Percentiles rank a stretch among this genome's conserved stretches.
Evolutionary conservation across 305 asterid genomes (phyloP).

Genomic region (Withania somnifera): DNA sequence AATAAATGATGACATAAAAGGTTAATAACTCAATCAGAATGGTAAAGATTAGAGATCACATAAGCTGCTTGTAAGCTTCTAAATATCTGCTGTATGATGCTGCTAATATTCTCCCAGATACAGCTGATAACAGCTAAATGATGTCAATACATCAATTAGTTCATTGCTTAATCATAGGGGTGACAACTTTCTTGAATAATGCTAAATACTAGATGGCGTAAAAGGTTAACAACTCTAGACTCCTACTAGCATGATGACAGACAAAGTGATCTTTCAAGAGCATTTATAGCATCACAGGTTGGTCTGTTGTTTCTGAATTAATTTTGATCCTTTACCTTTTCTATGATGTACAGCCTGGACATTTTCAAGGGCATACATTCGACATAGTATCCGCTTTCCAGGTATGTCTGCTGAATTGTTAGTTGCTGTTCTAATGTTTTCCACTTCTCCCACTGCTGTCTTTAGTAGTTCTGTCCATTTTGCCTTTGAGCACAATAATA

Average conservation of each 20-base stretch:
- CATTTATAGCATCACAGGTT: not conserved
- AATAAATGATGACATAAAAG: no score
- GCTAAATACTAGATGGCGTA: not conserved
- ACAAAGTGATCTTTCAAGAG: not conserved
- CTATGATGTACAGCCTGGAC: constrained; percentile 77
- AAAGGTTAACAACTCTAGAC: not conserved
- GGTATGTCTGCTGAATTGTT: constrained; percentile 25
- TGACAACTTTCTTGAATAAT: not conserved
- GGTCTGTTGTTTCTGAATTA: not conserved
- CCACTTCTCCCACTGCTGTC: not conserved
- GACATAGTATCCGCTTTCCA: constrained; percentile 93
- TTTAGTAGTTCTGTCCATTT: not conserved
- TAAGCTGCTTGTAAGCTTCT: not conserved
- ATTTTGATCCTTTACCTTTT: constrained; percentile 23
- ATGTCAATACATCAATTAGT: not conserved
- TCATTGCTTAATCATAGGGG: not conserved
- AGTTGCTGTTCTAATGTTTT: not conserved
- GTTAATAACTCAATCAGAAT: no score
- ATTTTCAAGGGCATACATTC: constrained; percentile 74
- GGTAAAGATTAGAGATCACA: not conserved
- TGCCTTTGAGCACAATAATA: not conserved
- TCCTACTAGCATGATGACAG: not conserved
- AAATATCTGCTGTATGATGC: not conserved
- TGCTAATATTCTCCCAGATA: not conserved
- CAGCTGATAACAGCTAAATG: not conserved